Evolutionary conservation across 108 stramenopile species (phyloP), one percentile per base, ranked within the genome.

Genomic region (Parietichytrium sp.): DNA sequence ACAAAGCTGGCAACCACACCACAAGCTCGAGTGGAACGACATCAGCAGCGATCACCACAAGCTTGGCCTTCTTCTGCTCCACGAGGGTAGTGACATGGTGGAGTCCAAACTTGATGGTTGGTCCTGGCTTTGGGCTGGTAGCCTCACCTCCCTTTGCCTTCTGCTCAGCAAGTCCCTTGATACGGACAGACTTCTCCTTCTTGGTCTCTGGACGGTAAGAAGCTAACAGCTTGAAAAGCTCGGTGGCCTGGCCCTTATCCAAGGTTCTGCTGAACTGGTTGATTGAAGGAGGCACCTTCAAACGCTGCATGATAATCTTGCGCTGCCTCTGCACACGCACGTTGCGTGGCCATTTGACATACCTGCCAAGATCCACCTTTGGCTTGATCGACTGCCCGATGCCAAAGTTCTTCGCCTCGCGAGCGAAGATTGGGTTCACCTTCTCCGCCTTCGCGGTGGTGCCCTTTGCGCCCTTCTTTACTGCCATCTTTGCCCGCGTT

Each of bases 11-110:
- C 49, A 99, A 84, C 98, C 98, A 99, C 61, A 98, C 87, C 78
- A 99, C 97, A 49, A 99, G 92, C 87, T 99, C 98, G 79, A 99
- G 91, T 54, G 98, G 98, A 84, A 96, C 95, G 51, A 99, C 98
- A 82, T 99, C 98, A 83, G 95, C 93, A 29, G 98, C 98, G 85
- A 99, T 98, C 36, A 95, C 85, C 45, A 99, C 98, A 61, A 99
- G 92, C 55, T 92, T 84, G 30, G 97, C 98, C 94, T 99, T 96
- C 95, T 98, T 97, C 86, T 97, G 92, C 89, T 99, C 98, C 55
- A 99, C 87, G 51, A 99, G 93, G 78, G 93, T 93, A 80, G 98
- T 99, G 52, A 99, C 94, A 83, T 99, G 96, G 93, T 99, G 98
- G 42, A 99, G 85, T 51, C 98, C 98, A 84, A 93, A 99, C 92